A percentile compares a stretch with the other conserved stretches of the same genome.
Evolutionary conservation across 805 yeast species (phyloP).

Genomic region (Candida ulmi): DNA sequence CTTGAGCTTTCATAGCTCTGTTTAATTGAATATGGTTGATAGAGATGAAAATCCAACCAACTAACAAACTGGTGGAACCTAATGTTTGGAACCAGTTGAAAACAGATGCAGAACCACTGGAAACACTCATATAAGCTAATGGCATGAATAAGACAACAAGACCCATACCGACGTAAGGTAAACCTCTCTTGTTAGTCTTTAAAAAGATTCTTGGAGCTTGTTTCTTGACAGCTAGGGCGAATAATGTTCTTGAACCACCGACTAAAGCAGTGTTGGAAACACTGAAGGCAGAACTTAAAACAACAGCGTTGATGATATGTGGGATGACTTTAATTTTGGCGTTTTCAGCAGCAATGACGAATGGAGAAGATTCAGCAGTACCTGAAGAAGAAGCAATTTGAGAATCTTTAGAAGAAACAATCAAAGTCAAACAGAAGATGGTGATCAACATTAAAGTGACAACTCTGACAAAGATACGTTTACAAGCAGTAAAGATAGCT

Average conservation of each 20-base stretch:
- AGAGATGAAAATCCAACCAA: slow-evolving; percentile 27
- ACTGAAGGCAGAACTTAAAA: slow-evolving; percentile 33
- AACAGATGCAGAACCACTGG: slow-evolving; percentile 23
- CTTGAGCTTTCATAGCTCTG: slow-evolving; percentile 35
- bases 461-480: slow-evolving; percentile 26
- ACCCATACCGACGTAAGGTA: slow-evolving; percentile 27
- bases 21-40: slow-evolving; percentile 25
- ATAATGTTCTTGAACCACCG: slow-evolving; percentile 27
- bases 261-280: slow-evolving; percentile 29
- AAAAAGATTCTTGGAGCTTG: slow-evolving; percentile 32
- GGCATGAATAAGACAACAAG: slow-evolving; percentile 25
- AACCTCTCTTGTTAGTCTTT: slow-evolving; percentile 27
- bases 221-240: slow-evolving; percentile 30
- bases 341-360: slow-evolving; percentile 39
- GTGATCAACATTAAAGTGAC: slow-evolving; percentile 24
- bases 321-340: slow-evolving; percentile 36
- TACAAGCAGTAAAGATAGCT: slow-evolving; percentile 27
- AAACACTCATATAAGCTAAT: slow-evolving; percentile 28
- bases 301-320: slow-evolving; percentile 32
- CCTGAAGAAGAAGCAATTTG: slow-evolving; percentile 24
- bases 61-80: slow-evolving; percentile 25
- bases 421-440: slow-evolving; percentile 27
- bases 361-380: slow-evolving; percentile 30
- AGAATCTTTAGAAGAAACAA: slow-evolving; percentile 26
- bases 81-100: slow-evolving; percentile 30